phyloP scores from a whole-genome alignment of 371 early-diverging fungal genomes.

The Smittium culicis region DNA sequence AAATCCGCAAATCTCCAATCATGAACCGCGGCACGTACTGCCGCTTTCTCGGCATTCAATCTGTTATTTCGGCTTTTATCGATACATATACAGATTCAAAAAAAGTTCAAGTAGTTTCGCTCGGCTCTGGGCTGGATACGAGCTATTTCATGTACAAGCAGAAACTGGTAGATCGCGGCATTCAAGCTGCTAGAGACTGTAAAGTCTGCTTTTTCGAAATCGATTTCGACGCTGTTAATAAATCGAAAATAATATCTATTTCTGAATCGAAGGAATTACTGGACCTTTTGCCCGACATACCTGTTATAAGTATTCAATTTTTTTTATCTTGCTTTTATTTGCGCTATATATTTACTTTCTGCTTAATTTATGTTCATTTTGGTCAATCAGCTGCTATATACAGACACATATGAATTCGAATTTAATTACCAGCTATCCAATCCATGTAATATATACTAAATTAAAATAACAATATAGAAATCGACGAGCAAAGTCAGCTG shows the following conservation, averaged over 20 bases:
- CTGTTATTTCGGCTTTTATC: slow-evolving; percentile 46
- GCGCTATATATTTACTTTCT: no score
- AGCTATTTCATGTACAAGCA: slow-evolving; percentile 70
- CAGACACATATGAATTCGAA: no score
- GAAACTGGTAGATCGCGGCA: slow-evolving; percentile 4
- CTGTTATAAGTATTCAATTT: slow-evolving; percentile 25
- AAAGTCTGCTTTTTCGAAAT: slow-evolving; percentile 59
- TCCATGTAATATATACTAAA: no score
- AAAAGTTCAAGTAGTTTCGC: slow-evolving; percentile 60
- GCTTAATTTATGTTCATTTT: no score
- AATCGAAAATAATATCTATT: slow-evolving; percentile 56
- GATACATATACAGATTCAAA: slow-evolving; percentile 12
- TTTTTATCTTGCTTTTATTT: background rate
- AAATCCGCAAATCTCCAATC: slow-evolving; percentile 46
- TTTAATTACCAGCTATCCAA: no score
- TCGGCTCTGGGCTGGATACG: slow-evolving; percentile 90
- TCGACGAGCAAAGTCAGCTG: slow-evolving; percentile 40
- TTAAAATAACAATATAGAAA: slow-evolving; percentile 54
- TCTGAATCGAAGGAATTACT: slow-evolving; percentile 39
- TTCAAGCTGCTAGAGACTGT: slow-evolving; percentile 1
- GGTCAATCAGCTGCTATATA: no score
- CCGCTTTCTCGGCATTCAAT: slow-evolving; percentile 52
- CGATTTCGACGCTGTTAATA: slow-evolving; percentile 78
- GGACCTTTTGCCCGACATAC: slow-evolving; percentile 36
- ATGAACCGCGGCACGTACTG: slow-evolving; percentile 81